phyloP scores from a whole-genome alignment of 1,284 basidiomycete species.

The Irpex sp. region DNA sequence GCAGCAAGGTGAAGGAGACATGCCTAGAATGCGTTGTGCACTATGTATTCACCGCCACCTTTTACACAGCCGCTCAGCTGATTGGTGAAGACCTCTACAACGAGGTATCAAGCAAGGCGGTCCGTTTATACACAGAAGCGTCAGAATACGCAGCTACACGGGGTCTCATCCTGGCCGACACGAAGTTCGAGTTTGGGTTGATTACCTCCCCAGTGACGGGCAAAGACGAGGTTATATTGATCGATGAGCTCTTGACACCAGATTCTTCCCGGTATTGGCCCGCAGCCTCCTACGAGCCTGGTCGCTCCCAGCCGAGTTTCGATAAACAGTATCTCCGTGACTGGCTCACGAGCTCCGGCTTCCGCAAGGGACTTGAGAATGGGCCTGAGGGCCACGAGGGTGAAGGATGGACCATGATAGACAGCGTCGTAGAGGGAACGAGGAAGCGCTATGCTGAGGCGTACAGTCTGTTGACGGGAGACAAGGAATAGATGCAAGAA shows the following conservation, averaged over 20 bases:
- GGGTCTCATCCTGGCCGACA: constrained; percentile 96
- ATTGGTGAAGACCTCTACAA: constrained; percentile 68
- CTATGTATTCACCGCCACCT: constrained; percentile 5
- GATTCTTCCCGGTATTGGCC: constrained; percentile 99
- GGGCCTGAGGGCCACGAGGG: constrained; percentile 66
- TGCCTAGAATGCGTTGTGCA: not conserved
- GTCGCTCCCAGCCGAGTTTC: constrained; percentile 84
- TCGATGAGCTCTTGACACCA: constrained; percentile 96
- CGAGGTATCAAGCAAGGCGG: constrained; percentile 54
- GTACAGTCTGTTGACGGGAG: constrained; percentile 59
- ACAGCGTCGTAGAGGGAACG: constrained; percentile 77
- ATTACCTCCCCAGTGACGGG: constrained; percentile 35
- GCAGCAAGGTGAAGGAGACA: constrained; percentile 57
- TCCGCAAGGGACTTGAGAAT: constrained; percentile 76
- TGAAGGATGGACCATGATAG: constrained; percentile 72
- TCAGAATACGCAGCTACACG: constrained; percentile 73
- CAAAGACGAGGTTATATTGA: constrained; percentile 70
- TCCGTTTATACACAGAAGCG: constrained; percentile 76
- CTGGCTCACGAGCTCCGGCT: constrained; percentile 76
- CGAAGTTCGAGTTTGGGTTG: constrained; percentile 80
- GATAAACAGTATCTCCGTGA: constrained; percentile 98
- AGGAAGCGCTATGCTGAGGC: constrained; percentile 77
- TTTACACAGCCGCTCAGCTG: constrained; percentile 52
- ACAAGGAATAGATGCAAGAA: not conserved
- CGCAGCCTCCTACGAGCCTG: constrained; percentile 67